Percentiles rank a stretch among this genome's conserved stretches.
Conservation (phyloP, 2,329 filamentous ascomycete species). For the Trichophyton equinum region DNA sequence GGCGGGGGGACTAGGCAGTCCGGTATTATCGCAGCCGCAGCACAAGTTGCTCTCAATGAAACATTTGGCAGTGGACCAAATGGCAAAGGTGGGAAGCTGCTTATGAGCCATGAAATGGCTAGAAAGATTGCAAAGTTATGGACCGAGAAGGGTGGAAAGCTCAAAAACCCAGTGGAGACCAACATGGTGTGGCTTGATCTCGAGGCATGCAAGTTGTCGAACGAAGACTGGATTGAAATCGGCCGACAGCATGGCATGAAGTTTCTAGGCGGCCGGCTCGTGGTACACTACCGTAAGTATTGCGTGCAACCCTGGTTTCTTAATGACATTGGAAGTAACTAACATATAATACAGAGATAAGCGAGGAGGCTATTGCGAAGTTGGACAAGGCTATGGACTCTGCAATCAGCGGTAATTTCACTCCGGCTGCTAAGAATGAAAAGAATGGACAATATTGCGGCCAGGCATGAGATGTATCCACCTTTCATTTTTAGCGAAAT, state of each 20-base stretch:
- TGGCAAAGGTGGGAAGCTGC: slow-evolving; percentile 50
- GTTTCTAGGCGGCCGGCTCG: slow-evolving; percentile 46
- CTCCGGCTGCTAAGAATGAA: not conserved
- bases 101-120: slow-evolving; percentile 49
- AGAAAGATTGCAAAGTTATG: slow-evolving; percentile 53
- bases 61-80: slow-evolving; percentile 52
- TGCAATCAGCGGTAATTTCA: slow-evolving; percentile 9
- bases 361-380: slow-evolving; percentile 25
- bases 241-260: slow-evolving; percentile 47
- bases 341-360: slow-evolving; percentile 27
- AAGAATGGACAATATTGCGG: not conserved
- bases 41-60: slow-evolving; percentile 64
- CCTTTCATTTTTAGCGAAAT: too few species aligned
- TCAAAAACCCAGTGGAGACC: slow-evolving; percentile 62
- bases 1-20: slow-evolving; percentile 68
- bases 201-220: slow-evolving; percentile 43
- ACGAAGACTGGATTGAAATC: slow-evolving; percentile 42
- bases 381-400: slow-evolving; percentile 21
- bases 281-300: slow-evolving; percentile 53
- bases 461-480: slow-evolving; percentile 2
- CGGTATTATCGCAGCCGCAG: slow-evolving; percentile 63
- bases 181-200: slow-evolving; percentile 86
- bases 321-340: not conserved
- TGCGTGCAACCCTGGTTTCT: not conserved
- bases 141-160: slow-evolving; percentile 55